Conservation (phyloP, 1,139 yeast species). For the Meyerozyma smithsonii region DNA sequence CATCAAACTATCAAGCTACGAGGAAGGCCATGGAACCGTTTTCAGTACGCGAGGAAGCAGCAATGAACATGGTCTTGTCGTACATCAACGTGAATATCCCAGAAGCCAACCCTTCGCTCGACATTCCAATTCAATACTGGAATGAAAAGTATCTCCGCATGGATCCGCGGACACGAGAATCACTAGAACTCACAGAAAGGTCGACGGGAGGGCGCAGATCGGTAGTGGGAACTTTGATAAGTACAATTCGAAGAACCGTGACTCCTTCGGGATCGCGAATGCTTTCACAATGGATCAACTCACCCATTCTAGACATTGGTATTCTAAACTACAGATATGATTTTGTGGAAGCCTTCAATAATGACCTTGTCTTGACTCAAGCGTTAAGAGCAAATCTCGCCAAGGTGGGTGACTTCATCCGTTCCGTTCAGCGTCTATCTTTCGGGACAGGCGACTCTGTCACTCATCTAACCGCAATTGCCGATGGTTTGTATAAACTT, state of each 20-base stretch:
- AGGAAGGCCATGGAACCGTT: conserved; percentile 54
- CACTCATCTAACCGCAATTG: conserved; percentile 25
- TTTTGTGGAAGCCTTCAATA: conserved; percentile 51
- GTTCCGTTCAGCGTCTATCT: conserved; percentile 34
- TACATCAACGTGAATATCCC: conserved; percentile 40
- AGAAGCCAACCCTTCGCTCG: conserved; percentile 32
- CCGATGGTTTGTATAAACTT: conserved; percentile 29
- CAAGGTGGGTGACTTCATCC: conserved; percentile 33
- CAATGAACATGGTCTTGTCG: conserved; percentile 41
- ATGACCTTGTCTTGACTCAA: conserved; percentile 31
- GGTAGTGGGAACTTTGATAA: conserved; percentile 63
- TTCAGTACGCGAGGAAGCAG: conserved; percentile 37
- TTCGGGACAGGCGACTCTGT: conserved; percentile 34
- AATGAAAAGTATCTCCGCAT: conserved; percentile 61
- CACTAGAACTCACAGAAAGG: conserved; percentile 62
- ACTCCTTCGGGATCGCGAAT: conserved; percentile 81
- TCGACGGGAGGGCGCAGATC: conserved; percentile 54
- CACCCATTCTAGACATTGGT: conserved; percentile 62
- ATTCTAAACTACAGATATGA: conserved; percentile 60
- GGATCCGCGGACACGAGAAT: conserved; percentile 77
- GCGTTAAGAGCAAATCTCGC: conserved; percentile 21
- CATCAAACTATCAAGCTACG: conserved; percentile 49
- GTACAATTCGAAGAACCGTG: conserved; percentile 64
- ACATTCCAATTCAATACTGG: conserved; percentile 33
- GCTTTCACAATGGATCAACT: conserved; percentile 73